Base-by-base conservation (phyloP, 176 grass and related monocot species). In the Alopecurus myosuroides region DNA sequence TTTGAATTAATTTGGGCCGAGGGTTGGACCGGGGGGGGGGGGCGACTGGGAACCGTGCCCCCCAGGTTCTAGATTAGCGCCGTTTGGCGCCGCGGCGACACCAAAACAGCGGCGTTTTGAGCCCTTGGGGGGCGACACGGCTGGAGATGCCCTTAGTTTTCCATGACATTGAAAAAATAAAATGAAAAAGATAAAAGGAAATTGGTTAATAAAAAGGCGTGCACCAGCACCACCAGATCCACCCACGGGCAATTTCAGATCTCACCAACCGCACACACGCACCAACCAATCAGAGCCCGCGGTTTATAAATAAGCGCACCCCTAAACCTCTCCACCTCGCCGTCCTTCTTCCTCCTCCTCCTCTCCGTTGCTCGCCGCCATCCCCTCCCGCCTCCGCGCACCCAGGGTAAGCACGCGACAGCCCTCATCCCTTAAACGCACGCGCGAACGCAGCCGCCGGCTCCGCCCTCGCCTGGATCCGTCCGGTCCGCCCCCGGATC, bases 261-360 rank as follows among this genome's bases (percentile, higher is more conserved):
- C 84, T 90, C 79, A 83, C 65, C 84, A 72, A 82, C 78, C 73
- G 65, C 17, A 63, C 62, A 22, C 12, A 70, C 56, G 50, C 67
- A 78, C 53, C 61, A 5, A 74, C 71, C 44, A 49, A 74, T 74
- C 7, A 66, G 17, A 20, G 41, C 41, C 23, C 17, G 41, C 71
- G 71, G 71, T 39, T 64, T 83, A 86, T 90, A 87, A 83, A 87
- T 79, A 90, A 74, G 37, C 48, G 19, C 66, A 12, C 44, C 71
- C 70, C 71, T 49, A 83, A 79, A 83, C 46, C 57, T 80, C 64
- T 19, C 53, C 25, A 7, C 30, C 39, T 45, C 88, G 69, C 55
- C 74, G 63, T 90, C 23, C 46, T 56, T 17, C 60, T 11, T 45
- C 25, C 39, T 17, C 22, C 64, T 19, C 31, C 22, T 22, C 55